Evolutionary conservation across 371 early-diverging fungal genomes (phyloP).

Genomic region (Apophysomyces variabilis): DNA sequence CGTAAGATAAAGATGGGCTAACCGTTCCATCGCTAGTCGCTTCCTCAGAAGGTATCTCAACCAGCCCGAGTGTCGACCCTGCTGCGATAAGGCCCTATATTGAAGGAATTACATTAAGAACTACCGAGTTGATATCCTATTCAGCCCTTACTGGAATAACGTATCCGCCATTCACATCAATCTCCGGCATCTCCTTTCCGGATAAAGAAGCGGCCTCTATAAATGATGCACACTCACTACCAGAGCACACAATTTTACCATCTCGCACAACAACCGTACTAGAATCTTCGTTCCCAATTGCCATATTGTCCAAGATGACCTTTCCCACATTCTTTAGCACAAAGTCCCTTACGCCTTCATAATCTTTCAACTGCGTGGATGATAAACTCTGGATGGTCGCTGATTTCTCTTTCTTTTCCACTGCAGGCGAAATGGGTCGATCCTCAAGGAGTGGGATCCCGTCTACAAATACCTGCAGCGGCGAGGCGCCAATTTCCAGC

Average conservation of each 20-base stretch:
- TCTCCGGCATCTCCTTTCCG: constrained; percentile 6
- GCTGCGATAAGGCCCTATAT: constrained; percentile 47
- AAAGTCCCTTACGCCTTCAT: constrained; percentile 25
- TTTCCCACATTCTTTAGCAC: constrained; percentile 47
- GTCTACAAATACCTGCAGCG: constrained; percentile 73
- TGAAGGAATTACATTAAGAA: background rate
- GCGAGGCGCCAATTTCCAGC: constrained; percentile 69
- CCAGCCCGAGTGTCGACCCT: constrained; percentile 54
- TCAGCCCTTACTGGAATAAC: constrained; percentile 39
- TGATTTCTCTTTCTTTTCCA: constrained; percentile 1
- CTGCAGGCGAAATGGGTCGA: constrained; percentile 21
- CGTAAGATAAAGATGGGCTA: constrained; percentile 17
- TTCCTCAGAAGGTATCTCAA: constrained; percentile 56
- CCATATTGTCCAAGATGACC: constrained; percentile 26
- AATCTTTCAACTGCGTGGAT: background rate
- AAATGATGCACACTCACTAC: constrained; percentile 33
- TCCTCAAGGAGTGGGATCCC: constrained; percentile 60
- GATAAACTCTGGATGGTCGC: background rate
- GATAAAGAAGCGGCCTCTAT: background rate
- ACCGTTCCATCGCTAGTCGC: constrained; percentile 55
- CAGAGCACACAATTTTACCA: constrained; percentile 57
- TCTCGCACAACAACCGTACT: constrained; percentile 49
- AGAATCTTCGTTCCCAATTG: constrained; percentile 16
- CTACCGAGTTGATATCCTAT: background rate
- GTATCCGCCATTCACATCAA: constrained; percentile 44